Evolutionary conservation across 805 yeast genomes (phyloP), one percentile per base, ranked within the genome.

Genomic region (Peterozyma xylosa): DNA sequence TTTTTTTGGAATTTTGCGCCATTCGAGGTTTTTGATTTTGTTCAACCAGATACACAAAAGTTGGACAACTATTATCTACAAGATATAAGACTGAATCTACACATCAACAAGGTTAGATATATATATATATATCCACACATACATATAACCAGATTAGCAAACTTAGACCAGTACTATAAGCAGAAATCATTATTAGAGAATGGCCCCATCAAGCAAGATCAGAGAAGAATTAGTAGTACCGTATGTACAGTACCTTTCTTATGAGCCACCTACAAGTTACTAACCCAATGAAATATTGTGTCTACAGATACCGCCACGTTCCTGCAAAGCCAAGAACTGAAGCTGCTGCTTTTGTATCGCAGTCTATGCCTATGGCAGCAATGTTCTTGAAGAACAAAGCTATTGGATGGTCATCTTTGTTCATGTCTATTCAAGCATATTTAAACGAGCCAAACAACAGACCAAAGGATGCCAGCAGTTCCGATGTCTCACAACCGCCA

Each of bases 321-420:
- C 78, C 81, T 35, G 68, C 69, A 11, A 64, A 67, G 49, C 66
- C 72, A 33, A 64, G 76, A 45, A 59, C 60, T 36, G 68, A 64
- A 39, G 76, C 76, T 6, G 58, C 76, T 3, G 61, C 64, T 35
- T 65, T 72, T 63, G 64, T 74, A 27, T 59, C 78, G 6, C 78
- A 74, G 53, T 69, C 78, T 38, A 60, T 77, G 47, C 82, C 82
- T 36, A 73, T 77, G 79, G 80, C 77, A 2, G 82, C 82, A 38
- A 77, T 77, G 82, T 76, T 77, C 56, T 62, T 77, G 71, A 64
- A 70, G 53, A 75, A 76, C 57, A 77, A 73, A 54, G 60, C 76
- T 49, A 58, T 77, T 52, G 66, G 80, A 11, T 77, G 82, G 82
- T 64, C 80, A 3, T 58, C 78, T 18, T 53, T 74, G 21, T 74